Base-by-base conservation (phyloP, 2,329 filamentous ascomycete genomes). In the Dactylellina drechsleri region DNA sequence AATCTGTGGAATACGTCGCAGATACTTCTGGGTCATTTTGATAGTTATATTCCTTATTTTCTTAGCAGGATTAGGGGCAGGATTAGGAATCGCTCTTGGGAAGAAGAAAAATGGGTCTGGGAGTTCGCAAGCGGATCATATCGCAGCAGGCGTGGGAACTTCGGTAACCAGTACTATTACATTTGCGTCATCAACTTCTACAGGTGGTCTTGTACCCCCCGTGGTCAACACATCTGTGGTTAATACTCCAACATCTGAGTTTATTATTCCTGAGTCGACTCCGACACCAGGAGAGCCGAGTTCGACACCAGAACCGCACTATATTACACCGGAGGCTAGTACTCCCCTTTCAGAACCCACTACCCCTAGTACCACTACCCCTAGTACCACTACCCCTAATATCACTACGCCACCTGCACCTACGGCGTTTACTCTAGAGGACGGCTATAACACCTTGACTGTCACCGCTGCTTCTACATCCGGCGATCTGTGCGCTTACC, bases 1-100 rank as follows among this genome's bases (percentile, higher is more conserved):
- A 6, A 75, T 75, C n/a, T 68, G 64, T 26, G 71, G 71, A 4
- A 0, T 75, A 12, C 57, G 71, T 4, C 64, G 62, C 12, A 64
- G 50, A 31, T 20, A 45, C 15, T 75, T 75, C 20, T 75, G 61
- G 18, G 65, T 68, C 10, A 53, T 68, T 10, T 43, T 75, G 5
- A 58, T 13, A 1, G 13, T 75, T 18, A 7, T 65, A n/a, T 15
- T 41, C 12, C 13, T 75, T 2, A 45, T 68, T 13, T n/a, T 68
- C 3, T 20, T 75, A 23, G 71, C 57, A 1, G 71, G 58, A 3
- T 49, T 75, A 1, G 71, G 57, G n/a, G 71, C 64, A 0, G 71
- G 62, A 0, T 40, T 75, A 10, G 71, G 49, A n/a, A 50, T 68
- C 13, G 64, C 71, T 13, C 41, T 75, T 31, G 49, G 31, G 10